Base-by-base conservation (phyloP, 768 basidiomycete genomes). In the Strobilomyces confusus region DNA sequence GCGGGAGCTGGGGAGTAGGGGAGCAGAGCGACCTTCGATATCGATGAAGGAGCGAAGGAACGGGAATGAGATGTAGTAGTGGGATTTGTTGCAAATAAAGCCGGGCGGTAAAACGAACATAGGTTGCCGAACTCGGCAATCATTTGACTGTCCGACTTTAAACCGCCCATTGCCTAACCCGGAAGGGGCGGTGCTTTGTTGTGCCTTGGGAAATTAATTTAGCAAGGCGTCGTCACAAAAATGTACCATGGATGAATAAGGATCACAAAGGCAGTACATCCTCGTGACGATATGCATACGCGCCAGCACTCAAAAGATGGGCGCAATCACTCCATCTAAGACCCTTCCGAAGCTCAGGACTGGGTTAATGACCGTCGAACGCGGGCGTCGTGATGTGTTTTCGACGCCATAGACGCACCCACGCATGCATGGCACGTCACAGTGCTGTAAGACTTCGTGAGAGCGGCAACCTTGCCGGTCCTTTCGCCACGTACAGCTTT, bases 11-110 rank as follows among this genome's bases (percentile, higher is more conserved):
- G 58, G 49, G 49, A 56, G 43, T n/a, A 57, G 56, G 52, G 51
- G 14, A 49, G 34, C 46, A 56, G 57, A 55, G 52, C 44, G 49
- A 58, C 20, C 17, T 52, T 48, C 48, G 70, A 55, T 66, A 63
- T 68, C 66, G 66, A 59, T 66, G 70, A 54, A 55, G 61, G 63
- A 63, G 41, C 58, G 60, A 67, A 67, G 53, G 52, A 56, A 57
- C 51, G 63, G 64, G 66, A 57, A 66, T 54, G 66, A 52, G 67
- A 62, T 59, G 64, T 49, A 52, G 52, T 57, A 71, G 68, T 71
- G 69, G 64, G 68, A 71, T 60, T 70, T 70, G 70, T 72, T 59
- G 70, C 64, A 70, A 70, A 72, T 70, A 70, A 70, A 72, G 70
- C 70, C 70, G 62, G 61, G 70, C 69, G 69, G 66, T 59, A 62